Evolutionary conservation across 305 asterid genomes (phyloP), one percentile per base, ranked within the genome.

Genomic region (Lippia alba): DNA sequence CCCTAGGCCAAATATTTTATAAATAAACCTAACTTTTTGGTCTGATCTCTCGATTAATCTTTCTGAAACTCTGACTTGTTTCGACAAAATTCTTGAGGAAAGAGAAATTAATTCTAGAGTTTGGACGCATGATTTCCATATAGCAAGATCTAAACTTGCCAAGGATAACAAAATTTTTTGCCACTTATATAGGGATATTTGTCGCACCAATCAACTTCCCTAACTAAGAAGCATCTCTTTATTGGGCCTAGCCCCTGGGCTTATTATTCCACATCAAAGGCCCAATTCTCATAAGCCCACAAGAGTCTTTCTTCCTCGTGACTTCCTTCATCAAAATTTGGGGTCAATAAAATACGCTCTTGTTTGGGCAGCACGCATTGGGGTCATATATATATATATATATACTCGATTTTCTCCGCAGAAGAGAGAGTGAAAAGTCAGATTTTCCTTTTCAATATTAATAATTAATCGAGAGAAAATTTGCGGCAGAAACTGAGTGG

Each of bases 291-390:
- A 2, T 30, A 54, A 18, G 76, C 70, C 76, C 76, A 51, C 0
- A 61, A 70, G 18, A 12, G 4, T 2, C 18, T 46, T 6, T 24
- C 66, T 66, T 67, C 74, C 44, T 11, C 16, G 67, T 8, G 3
- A 32, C 4, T 76, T 56, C 67, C 8, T 51, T 44, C n/a, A n/a
- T 18, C 68, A 18, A 2, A 11, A 30, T 60, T 12, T 45, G 61
- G 33, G 58, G 68, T 66, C 70, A 55, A 53, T 3, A 46, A 62
- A 62, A 15, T 16, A 16, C 24, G 24, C n/a, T 57, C 76, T 74
- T 39, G 79, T 77, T 79, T 82, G 87, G 81, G 80, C 82, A 64
- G 64, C 87, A 82, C 79, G 84, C 64, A 78, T 74, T 20, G 14
- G 45, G 55, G 32, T 70, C 73, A 41, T 76, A 75, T 73, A 70